Evolutionary conservation across 2,329 filamentous ascomycete species (phyloP).

Genomic region (Ascomycota sp.): DNA sequence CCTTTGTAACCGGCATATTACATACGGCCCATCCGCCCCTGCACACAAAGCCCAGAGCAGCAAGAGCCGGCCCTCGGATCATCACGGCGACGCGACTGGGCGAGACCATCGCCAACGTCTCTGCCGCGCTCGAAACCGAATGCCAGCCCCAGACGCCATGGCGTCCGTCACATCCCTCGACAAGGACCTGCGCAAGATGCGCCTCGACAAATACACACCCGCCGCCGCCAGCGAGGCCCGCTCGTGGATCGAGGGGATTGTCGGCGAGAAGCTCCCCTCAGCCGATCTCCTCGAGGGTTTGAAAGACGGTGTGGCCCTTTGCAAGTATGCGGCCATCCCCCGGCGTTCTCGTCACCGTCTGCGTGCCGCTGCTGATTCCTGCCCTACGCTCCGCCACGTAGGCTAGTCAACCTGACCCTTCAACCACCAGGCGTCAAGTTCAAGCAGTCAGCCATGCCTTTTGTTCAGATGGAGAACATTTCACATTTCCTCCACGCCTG

Average conservation of each 20-base stretch:
- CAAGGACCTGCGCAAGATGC: slow-evolving; percentile 84
- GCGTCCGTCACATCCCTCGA: slow-evolving; percentile 86
- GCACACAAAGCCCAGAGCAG: no score
- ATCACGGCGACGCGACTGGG: no score
- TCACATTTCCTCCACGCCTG: slow-evolving; percentile 84
- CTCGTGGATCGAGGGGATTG: slow-evolving; percentile 63
- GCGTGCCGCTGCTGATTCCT: slow-evolving; percentile 5
- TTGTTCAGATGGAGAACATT: slow-evolving; percentile 99
- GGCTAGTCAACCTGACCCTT: slow-evolving; percentile 62
- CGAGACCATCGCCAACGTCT: no score
- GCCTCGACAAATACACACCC: slow-evolving; percentile 82
- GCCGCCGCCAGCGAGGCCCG: slow-evolving; percentile 71
- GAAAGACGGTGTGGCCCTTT: slow-evolving; percentile 80
- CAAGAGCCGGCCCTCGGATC: no score
- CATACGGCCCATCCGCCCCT: no score
- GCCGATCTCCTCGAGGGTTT: slow-evolving; percentile 68
- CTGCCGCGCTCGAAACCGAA: no score
- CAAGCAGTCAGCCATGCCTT: slow-evolving; percentile 87
- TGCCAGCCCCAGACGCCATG: slow-evolving; percentile 31
- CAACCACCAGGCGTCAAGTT: slow-evolving; percentile 67
- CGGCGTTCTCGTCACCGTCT: no score
- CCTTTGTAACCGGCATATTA: no score
- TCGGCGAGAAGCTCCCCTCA: slow-evolving; percentile 52
- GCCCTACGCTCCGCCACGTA: slow-evolving; percentile 16
- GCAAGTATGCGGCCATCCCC: slow-evolving; percentile 43